These are phyloP conservation scores for Aspergillus costaricaensis DNA, from an alignment of 2,329 filamentous ascomycete genomes.

Conservation along the genomic window DNA sequence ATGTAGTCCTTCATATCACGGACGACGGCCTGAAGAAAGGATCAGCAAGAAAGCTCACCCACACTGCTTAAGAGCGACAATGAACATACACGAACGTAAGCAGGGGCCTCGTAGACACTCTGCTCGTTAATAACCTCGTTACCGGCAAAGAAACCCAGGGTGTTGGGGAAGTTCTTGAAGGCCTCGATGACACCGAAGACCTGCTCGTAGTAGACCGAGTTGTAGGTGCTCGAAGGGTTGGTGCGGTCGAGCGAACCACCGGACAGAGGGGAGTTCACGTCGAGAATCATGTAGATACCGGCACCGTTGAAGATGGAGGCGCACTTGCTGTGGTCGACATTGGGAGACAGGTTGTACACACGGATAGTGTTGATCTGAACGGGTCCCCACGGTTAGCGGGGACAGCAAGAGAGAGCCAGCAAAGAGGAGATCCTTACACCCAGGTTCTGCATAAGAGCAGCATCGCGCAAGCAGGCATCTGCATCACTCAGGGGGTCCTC, in stretches of 20 bases:
- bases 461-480: slow-evolving; percentile 63
- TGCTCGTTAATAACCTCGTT: slow-evolving; percentile 70
- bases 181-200: slow-evolving; percentile 66
- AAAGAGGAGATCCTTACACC: slow-evolving; percentile 47
- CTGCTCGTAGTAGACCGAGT: slow-evolving; percentile 56
- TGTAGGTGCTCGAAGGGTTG: slow-evolving; percentile 58
- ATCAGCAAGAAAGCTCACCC: neutral
- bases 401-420: neutral
- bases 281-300: slow-evolving; percentile 67
- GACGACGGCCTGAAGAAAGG: slow-evolving; percentile 53
- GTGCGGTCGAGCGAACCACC: slow-evolving; percentile 59
- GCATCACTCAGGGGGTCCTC: slow-evolving; percentile 60
- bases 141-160: slow-evolving; percentile 66
- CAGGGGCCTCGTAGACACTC: slow-evolving; percentile 55
- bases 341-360: slow-evolving; percentile 64
- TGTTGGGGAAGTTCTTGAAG: slow-evolving; percentile 68
- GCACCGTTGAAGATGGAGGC: slow-evolving; percentile 66
- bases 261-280: slow-evolving; percentile 63
- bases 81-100: slow-evolving; percentile 56
- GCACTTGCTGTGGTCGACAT: slow-evolving; percentile 62
- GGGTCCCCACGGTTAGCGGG: neutral
- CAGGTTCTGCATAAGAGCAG: slow-evolving; percentile 63
- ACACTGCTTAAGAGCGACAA: too few species aligned
- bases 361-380: slow-evolving; percentile 62
- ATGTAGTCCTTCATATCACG: slow-evolving; percentile 71